Base-by-base conservation (phyloP, 2,329 filamentous ascomycete genomes). In the Colletotrichum tropicicola region DNA sequence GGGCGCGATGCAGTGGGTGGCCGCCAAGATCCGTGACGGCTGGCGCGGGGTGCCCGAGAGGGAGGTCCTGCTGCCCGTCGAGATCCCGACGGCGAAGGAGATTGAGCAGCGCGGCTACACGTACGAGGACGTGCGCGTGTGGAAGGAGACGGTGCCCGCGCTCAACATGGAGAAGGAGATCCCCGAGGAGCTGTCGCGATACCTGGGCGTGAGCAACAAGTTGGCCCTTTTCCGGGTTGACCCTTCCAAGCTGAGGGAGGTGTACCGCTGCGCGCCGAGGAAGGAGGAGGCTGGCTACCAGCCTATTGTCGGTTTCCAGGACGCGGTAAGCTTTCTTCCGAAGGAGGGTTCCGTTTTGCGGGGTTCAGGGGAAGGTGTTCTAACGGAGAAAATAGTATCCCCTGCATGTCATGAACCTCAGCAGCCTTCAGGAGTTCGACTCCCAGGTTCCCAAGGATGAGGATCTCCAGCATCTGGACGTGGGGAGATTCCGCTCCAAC, bases 151-250 rank as follows among this genome's bases (percentile, higher is more conserved):
- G 2, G 75, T 84, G 10, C 77, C 70, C 30, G 87, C 86, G 2
- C 79, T 90, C 63, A 87, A 90, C 71, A 78, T 91, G 79, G 80
- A 79, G 39, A 75, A 75, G 25, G 88, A 91, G 54, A 74, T 91
- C 13, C 86, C 91, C 5, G 76, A 77, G 1, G 89, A 92, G 75
- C 78, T 94, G 59, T 82, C 82, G 68, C 83, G 83, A 58, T 92
- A 90, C 62, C 81, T 94, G 5, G 91, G 91, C 8, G 85, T 91
- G 44, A 87, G 85, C 70, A 88, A 90, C 64, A 85, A 85, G 54
- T 78, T 95, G 25, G 87, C 84, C 7, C 74, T 95, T 25, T 93
- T 94, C 78, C 85, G 91, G 63, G 82, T 91, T 68, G 87, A 92
- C 71, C 85, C 87, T 13, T 76, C 73, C 1, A 80, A 80, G 44